Base-by-base conservation (phyloP, 75 land plant genomes). In the Pseudotsuga menziesii region DNA sequence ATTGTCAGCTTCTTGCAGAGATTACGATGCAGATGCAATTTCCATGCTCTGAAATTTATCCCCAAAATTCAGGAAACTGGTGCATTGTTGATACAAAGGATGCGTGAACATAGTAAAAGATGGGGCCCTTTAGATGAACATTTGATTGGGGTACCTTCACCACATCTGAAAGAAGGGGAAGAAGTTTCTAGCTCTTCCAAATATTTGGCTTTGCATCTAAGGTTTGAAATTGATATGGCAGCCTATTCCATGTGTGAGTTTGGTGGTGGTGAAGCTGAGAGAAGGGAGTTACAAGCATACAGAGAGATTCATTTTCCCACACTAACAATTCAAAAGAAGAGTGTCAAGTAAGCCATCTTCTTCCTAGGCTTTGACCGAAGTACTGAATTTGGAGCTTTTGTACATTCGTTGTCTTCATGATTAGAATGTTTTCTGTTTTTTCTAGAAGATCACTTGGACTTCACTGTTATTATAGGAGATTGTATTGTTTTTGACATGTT, bases 211-310 rank as follows among this genome's bases (percentile, higher is more conserved):
- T 17, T 97, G 61, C 99, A 97, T 58, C 78, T 97, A 70, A 88
- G 98, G 57, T 94, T 97, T 87, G 98, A 97, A 85, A 88, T 95
- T 75, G 99, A 97, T 77, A 97, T 97, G 99, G 99, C 85, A 66
- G 99, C 99, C 69, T 85, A 97, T 83, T 94, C 99, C 17, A 71
- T 97, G 80, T 97, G 99, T 78, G 93, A 97, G 56, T 97, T 92
- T 91, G 98, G 98, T 75, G 99, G 99, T 72, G 99, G 93, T 23
- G 95, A 89, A 27, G 83, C 82, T 41, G 95, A 94, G 71, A 86
- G 76, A 77, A 77, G 78, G 41, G 94, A 97, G 76, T 76, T 97
- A 56, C 89, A 93, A 77, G 94, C 91, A 48, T 94, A 89, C 79
- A 80, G 98, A 19, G 88, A 78, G 36, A 80, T 84, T 14, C 98